Evolutionary conservation across 805 yeast species (phyloP).

Genomic region (Kluyveromyces wickerhamii): DNA sequence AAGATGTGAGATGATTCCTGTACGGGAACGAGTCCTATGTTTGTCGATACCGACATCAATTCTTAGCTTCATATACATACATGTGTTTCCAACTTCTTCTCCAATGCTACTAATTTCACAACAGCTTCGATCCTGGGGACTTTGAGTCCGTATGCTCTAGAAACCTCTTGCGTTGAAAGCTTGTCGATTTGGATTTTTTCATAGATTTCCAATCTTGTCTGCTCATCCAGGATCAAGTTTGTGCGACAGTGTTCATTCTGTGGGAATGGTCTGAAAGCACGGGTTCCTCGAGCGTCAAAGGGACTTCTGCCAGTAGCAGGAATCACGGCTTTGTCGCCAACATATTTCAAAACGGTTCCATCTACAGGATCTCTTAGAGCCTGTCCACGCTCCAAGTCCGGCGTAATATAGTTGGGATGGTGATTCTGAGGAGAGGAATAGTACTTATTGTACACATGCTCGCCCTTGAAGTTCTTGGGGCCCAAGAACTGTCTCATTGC

Average conservation of each 20-base stretch:
- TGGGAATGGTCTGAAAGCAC: slow-evolving; percentile 72
- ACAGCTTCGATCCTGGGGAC: slow-evolving; percentile 89
- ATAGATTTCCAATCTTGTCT: slow-evolving; percentile 53
- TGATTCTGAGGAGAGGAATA: slow-evolving; percentile 59
- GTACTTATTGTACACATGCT: slow-evolving; percentile 69
- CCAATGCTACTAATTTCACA: slow-evolving; percentile 56
- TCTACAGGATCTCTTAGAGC: slow-evolving; percentile 30
- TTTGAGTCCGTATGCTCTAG: slow-evolving; percentile 70
- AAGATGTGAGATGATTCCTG: no score
- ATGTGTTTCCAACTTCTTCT: slow-evolving; percentile 48
- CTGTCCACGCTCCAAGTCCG: slow-evolving; percentile 39
- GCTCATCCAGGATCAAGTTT: slow-evolving; percentile 49
- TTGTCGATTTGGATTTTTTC: slow-evolving; percentile 46
- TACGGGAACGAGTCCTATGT: no score
- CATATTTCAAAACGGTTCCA: slow-evolving; percentile 21
- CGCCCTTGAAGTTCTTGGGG: slow-evolving; percentile 76
- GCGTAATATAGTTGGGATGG: slow-evolving; percentile 63
- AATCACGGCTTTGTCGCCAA: slow-evolving; percentile 12
- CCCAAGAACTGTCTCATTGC: slow-evolving; percentile 73
- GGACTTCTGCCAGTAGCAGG: slow-evolving; percentile 7
- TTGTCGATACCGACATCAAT: no score
- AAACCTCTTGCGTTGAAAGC: slow-evolving; percentile 59
- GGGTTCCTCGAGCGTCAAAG: slow-evolving; percentile 10
- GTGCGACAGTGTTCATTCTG: slow-evolving; percentile 62
- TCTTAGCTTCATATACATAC: slow-evolving; percentile 45